Percentiles rank a stretch among this genome's conserved stretches.
Evolutionary conservation across 331 rosid genomes (phyloP).

Genomic region (Rosa hybrid): DNA sequence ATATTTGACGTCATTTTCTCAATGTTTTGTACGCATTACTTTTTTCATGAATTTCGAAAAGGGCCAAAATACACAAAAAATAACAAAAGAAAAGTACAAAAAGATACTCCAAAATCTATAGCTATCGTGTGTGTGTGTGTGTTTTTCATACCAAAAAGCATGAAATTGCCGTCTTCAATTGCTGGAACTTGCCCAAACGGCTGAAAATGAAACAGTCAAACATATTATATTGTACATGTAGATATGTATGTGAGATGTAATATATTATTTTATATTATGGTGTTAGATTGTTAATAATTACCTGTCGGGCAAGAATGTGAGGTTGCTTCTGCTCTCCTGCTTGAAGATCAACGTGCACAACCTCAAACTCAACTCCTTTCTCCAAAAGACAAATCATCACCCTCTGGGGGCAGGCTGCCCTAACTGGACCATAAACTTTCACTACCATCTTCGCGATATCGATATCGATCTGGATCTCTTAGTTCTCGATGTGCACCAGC

Average conservation of each 20-base stretch:
- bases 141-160: slow-evolving; percentile 56
- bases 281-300: neutral
- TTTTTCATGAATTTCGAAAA: too few species aligned
- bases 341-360: slow-evolving; percentile 48
- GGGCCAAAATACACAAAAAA: too few species aligned
- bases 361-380: slow-evolving; percentile 59
- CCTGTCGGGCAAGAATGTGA: slow-evolving; percentile 56
- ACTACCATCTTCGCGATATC: slow-evolving; percentile 47
- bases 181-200: slow-evolving; percentile 84
- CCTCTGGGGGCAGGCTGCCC: slow-evolving; percentile 62
- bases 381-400: slow-evolving; percentile 67
- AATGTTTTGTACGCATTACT: too few species aligned
- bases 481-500: too few species aligned
- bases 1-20: too few species aligned
- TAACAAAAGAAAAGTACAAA: too few species aligned
- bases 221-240: neutral
- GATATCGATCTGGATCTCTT: neutral
- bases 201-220: slow-evolving; percentile 29
- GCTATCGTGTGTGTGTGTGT: too few species aligned
- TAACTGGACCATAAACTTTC: slow-evolving; percentile 50
- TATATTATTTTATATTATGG: neutral
- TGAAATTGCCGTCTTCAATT: slow-evolving; percentile 56
- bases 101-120: too few species aligned
- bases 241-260: neutral
- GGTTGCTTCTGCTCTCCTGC: slow-evolving; percentile 57